These are phyloP conservation scores for Tetraselmis chui DNA, from an alignment of 139 green algal genomes.

Conservation along the genomic window DNA sequence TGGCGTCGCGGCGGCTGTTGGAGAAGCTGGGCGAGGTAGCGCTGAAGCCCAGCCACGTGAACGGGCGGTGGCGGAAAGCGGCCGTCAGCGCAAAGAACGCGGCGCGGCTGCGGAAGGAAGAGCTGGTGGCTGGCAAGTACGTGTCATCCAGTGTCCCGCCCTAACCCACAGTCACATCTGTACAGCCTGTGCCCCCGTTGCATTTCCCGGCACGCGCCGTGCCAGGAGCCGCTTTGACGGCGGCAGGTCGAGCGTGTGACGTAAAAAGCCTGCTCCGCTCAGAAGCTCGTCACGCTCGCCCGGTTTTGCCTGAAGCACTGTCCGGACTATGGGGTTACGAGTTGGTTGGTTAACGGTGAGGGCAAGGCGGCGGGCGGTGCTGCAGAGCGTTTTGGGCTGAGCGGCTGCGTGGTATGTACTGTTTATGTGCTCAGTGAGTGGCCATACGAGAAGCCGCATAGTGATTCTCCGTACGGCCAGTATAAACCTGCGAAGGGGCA, in stretches of 20 bases:
- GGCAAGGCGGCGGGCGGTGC: too few species aligned
- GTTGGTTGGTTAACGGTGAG: too few species aligned
- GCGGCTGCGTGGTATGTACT: not conserved
- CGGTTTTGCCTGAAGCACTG: too few species aligned
- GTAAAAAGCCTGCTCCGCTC: too few species aligned
- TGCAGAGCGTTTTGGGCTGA: not conserved
- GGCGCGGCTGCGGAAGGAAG: slow-evolving; percentile 27
- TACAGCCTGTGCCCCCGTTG: not conserved
- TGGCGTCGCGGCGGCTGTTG: slow-evolving; percentile 10
- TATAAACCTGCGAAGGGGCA: not conserved
- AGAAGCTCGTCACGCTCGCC: too few species aligned
- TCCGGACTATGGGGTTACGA: too few species aligned
- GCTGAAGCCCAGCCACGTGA: slow-evolving; percentile 17
- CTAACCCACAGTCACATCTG: not conserved
- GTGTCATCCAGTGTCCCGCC: not conserved
- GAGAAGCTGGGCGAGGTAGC: slow-evolving; percentile 25
- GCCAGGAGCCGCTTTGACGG: too few species aligned
- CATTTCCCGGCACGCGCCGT: not conserved
- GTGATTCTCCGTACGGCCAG: not conserved
- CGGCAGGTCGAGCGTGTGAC: too few species aligned
- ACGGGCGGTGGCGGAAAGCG: slow-evolving; percentile 36
- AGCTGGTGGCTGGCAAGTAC: slow-evolving; percentile 25
- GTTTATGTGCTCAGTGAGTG: not conserved
- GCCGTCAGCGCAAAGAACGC: slow-evolving; percentile 29
- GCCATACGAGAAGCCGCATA: not conserved